Evolutionary conservation across 495 filamentous ascomycete species (phyloP).

Genomic region (Penicillium roqueforti): DNA sequence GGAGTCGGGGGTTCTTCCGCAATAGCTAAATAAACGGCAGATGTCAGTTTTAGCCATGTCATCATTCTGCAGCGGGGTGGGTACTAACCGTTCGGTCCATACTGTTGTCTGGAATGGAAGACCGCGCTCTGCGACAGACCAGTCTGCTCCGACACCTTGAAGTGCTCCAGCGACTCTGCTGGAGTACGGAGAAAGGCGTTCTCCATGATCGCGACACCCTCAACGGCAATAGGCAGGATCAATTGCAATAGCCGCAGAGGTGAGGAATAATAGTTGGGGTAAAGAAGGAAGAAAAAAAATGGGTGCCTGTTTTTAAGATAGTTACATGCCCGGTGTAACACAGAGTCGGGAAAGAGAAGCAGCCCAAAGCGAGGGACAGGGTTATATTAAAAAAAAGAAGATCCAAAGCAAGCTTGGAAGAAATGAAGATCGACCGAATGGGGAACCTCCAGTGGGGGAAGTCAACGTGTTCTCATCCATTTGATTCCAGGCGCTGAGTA

Average conservation of each 20-base stretch:
- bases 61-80: background rate
- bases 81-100: slow-evolving; percentile 80
- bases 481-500: slow-evolving; percentile 21
- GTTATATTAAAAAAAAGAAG: slow-evolving; percentile 3
- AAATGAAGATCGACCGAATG: slow-evolving; percentile 4
- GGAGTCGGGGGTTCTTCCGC: slow-evolving; percentile 97
- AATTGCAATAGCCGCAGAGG: slow-evolving; percentile 10
- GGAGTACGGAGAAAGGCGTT: slow-evolving; percentile 67
- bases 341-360: slow-evolving; percentile 6
- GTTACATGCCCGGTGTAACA: slow-evolving; percentile 18
- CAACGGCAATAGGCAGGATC: slow-evolving; percentile 16
- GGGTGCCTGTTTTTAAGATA: slow-evolving; percentile 8
- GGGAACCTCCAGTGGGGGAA: slow-evolving; percentile 14
- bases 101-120: slow-evolving; percentile 53
- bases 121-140: slow-evolving; percentile 73
- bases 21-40: slow-evolving; percentile 57
- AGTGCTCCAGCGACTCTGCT: slow-evolving; percentile 65
- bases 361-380: background rate
- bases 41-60: background rate
- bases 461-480: slow-evolving; percentile 41
- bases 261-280: slow-evolving; percentile 19
- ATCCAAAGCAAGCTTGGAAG: slow-evolving; percentile 3
- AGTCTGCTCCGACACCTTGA: slow-evolving; percentile 59
- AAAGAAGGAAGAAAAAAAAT: slow-evolving; percentile 20
- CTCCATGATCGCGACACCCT: slow-evolving; percentile 58